These are phyloP conservation scores for Podosphaera xanthii DNA, from an alignment of 2,329 filamentous ascomycete species.

Conservation along the genomic window DNA sequence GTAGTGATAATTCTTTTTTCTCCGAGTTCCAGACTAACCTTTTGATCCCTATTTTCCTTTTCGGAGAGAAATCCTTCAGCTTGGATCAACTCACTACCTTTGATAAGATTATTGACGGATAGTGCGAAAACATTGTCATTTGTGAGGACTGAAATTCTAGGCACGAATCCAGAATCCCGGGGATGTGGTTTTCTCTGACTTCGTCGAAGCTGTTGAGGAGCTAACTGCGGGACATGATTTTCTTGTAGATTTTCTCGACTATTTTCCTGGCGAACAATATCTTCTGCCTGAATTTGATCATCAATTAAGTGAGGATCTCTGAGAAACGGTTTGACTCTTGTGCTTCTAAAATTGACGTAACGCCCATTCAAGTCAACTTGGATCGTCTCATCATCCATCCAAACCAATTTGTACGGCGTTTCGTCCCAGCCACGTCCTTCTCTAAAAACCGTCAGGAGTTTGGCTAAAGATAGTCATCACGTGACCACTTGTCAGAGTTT, in stretches of 20 bases:
- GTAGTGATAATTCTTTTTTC: background rate
- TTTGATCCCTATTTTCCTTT: background rate
- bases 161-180: background rate
- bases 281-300: background rate
- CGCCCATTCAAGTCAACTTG: background rate
- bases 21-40: background rate
- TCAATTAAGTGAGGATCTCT: background rate
- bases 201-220: background rate
- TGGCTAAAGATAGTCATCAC: no score
- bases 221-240: background rate
- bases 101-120: background rate
- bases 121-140: background rate
- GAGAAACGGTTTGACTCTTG: background rate
- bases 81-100: background rate
- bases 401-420: background rate
- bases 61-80: background rate
- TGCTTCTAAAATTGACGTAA: background rate
- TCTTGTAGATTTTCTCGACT: background rate
- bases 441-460: no score
- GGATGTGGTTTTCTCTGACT: background rate
- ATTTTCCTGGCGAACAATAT: background rate
- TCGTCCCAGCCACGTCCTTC: background rate
- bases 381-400: background rate
- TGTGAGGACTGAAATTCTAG: background rate
- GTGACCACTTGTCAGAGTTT: no score